phyloP scores from a whole-genome alignment of 2,329 filamentous ascomycete genomes.

The Alternaria gansuensis region DNA sequence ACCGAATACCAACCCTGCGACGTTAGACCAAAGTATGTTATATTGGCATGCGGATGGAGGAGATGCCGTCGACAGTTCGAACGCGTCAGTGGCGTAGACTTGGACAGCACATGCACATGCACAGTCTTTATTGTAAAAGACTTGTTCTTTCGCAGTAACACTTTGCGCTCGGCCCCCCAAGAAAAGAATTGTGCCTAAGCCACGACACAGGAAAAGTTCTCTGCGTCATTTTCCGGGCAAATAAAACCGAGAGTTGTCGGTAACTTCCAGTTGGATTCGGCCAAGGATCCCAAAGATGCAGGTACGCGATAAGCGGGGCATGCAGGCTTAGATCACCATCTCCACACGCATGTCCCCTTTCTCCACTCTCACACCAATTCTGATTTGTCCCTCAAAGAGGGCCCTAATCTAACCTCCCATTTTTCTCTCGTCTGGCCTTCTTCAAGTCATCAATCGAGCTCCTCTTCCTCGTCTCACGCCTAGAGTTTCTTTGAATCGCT shows the following conservation, averaged over 20 bases:
- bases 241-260: background rate
- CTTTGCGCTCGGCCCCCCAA: background rate
- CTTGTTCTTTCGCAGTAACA: background rate
- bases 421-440: background rate
- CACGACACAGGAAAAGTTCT: background rate
- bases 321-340: constrained; percentile 5
- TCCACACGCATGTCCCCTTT: background rate
- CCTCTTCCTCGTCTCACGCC: background rate
- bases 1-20: background rate
- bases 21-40: constrained; percentile 1
- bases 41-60: constrained; percentile 1
- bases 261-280: background rate
- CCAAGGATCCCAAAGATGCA: constrained; percentile 1
- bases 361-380: background rate
- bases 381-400: background rate
- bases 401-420: background rate
- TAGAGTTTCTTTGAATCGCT: background rate
- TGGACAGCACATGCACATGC: background rate
- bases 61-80: background rate
- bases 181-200: background rate
- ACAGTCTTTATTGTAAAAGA: background rate
- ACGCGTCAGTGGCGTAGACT: constrained; percentile 1
- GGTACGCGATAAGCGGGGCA: constrained; percentile 11
- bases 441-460: background rate
- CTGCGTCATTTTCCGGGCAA: background rate